Conservation (phyloP, 257 asterid species). For the Ilex aquifolium region DNA sequence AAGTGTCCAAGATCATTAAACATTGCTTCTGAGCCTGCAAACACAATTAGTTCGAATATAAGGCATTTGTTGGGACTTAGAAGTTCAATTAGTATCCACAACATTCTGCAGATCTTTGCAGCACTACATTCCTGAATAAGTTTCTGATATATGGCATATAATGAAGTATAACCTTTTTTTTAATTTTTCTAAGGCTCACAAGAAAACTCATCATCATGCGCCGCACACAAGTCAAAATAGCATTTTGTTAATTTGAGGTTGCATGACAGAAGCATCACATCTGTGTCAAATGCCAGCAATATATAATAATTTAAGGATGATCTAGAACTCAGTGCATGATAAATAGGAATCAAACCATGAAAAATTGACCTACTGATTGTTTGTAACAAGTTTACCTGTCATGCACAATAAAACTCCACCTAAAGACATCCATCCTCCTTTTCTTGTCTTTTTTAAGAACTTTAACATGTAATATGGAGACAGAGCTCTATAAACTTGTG, state of each 20-base stretch:
- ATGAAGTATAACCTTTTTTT: no score
- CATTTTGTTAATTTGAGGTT: no score
- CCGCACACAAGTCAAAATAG: no score
- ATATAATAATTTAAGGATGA: no score
- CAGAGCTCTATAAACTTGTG: constrained; percentile 77
- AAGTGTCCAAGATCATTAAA: constrained; percentile 98
- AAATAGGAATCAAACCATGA: no score
- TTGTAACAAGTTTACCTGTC: constrained; percentile 49
- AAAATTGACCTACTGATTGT: neutral
- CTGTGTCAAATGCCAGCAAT: no score
- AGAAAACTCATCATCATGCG: no score
- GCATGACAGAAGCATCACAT: neutral
- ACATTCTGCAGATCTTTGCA: no score
- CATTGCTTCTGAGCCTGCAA: constrained; percentile 97
- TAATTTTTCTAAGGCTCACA: no score
- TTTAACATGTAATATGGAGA: constrained; percentile 81
- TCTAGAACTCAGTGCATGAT: no score
- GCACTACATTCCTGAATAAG: no score
- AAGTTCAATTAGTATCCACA: neutral
- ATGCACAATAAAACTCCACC: constrained; percentile 96
- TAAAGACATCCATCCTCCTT: constrained; percentile 97
- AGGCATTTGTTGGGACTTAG: neutral
- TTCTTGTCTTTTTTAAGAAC: constrained; percentile 88
- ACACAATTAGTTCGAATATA: neutral
- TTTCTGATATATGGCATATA: no score